Conservation (phyloP, 805 yeast species). For the Torulaspora maleeae region DNA sequence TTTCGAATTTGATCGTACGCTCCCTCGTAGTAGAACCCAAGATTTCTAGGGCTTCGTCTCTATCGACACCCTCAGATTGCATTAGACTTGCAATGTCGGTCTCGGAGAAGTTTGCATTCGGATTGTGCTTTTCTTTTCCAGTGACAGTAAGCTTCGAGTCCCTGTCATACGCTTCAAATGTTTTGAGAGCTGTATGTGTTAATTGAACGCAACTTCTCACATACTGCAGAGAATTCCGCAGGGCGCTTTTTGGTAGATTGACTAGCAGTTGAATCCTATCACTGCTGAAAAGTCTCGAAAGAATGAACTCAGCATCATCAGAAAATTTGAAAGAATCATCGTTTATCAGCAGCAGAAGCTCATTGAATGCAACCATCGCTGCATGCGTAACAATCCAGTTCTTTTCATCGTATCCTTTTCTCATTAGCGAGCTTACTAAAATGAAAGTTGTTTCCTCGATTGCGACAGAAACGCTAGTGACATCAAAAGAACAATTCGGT, state of each 20-base stretch:
- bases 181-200: conserved; percentile 58
- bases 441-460: conserved; percentile 59
- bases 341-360: conserved; percentile 46
- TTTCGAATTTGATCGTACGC: conserved; percentile 20
- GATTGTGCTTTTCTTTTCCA: conserved; percentile 38
- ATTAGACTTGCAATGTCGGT: conserved; percentile 38
- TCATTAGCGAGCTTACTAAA: conserved; percentile 40
- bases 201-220: conserved; percentile 59
- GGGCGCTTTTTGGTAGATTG: conserved; percentile 57
- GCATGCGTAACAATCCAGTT: conserved; percentile 65
- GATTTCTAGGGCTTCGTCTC: conserved; percentile 34
- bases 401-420: conserved; percentile 40
- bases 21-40: conserved; percentile 12
- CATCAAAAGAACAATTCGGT: conserved; percentile 26
- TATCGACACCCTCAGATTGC: conserved; percentile 31
- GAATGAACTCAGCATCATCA: conserved; percentile 51
- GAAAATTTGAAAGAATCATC: conserved; percentile 40
- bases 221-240: conserved; percentile 58
- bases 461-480: conserved; percentile 47
- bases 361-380: conserved; percentile 60
- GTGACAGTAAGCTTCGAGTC: conserved; percentile 48
- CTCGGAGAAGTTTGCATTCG: conserved; percentile 21
- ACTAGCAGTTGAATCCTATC: conserved; percentile 52
- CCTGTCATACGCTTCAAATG: conserved; percentile 59
- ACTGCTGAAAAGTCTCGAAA: conserved; percentile 66